Percentiles rank a stretch among this genome's conserved stretches.
These are phyloP conservation scores for Fomitopsis pinicola DNA, from an alignment of 1,284 basidiomycete genomes.

Conservation along the genomic window DNA sequence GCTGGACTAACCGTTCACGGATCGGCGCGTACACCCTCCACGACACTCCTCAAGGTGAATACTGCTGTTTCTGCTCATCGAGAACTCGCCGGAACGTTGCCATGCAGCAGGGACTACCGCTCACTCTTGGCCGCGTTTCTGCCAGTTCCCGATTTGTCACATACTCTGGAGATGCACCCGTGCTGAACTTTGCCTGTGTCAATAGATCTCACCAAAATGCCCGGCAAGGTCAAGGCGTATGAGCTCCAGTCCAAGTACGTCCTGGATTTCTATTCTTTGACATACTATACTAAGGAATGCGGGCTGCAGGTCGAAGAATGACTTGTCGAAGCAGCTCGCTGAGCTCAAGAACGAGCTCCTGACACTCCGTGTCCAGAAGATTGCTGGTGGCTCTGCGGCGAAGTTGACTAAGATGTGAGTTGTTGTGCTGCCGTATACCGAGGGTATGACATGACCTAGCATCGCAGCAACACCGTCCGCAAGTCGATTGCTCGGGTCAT, in stretches of 20 bases:
- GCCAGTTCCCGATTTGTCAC: not conserved
- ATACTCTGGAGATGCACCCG: not conserved
- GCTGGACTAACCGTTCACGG: constrained; percentile 23
- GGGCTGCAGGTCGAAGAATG: constrained; percentile 86
- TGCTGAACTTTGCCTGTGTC: constrained; percentile 10
- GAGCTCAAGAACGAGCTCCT: constrained; percentile 98
- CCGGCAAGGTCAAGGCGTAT: constrained; percentile 92
- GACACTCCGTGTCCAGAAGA: constrained; percentile 94
- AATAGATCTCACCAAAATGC: constrained; percentile 52
- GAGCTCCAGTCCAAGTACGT: constrained; percentile 97
- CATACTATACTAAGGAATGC: not conserved
- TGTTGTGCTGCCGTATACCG: not conserved
- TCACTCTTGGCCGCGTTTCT: constrained; percentile 4
- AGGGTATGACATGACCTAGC: constrained; percentile 2
- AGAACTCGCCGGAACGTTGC: constrained; percentile 3
- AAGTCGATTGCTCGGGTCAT: constrained; percentile 98
- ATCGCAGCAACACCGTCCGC: constrained; percentile 85
- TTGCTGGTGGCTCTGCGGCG: constrained; percentile 91
- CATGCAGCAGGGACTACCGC: constrained; percentile 6
- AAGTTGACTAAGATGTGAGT: constrained; percentile 98
- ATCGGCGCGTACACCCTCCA: constrained; percentile 24
- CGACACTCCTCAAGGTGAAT: constrained; percentile 33
- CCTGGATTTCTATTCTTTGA: not conserved
- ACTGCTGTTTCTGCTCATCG: constrained; percentile 11
- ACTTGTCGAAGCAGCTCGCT: constrained; percentile 91